Evolutionary conservation across 192 early-diverging fungal genomes (phyloP).

Genomic region (Dispira parvispora): DNA sequence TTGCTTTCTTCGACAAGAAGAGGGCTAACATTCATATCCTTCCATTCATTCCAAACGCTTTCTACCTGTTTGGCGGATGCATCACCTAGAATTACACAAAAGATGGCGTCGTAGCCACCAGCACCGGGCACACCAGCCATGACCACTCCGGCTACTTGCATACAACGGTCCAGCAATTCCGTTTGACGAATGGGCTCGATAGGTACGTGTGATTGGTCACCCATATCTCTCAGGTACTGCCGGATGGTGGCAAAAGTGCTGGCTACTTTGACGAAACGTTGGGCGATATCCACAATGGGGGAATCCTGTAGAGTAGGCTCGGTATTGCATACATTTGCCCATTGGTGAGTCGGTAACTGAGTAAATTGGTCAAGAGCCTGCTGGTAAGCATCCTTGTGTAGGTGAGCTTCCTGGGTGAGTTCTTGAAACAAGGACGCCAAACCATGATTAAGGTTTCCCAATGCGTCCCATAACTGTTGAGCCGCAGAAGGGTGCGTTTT

Average conservation of each 20-base stretch:
- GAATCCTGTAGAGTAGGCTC: not conserved
- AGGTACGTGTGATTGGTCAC: conserved; percentile 51
- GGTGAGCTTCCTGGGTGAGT: not conserved
- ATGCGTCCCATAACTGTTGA: conserved; percentile 22
- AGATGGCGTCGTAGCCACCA: conserved; percentile 98
- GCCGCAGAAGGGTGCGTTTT: conserved; percentile 43
- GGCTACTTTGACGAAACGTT: not conserved
- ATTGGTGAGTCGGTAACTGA: not conserved
- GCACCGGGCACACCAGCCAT: conserved; percentile 92
- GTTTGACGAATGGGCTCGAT: conserved; percentile 88
- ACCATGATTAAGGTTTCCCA: conserved; percentile 21
- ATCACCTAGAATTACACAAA: conserved; percentile 54
- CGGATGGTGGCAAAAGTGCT: conserved; percentile 37
- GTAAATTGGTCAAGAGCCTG: too few relatives aligned
- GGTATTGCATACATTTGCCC: not conserved
- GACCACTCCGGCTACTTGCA: conserved; percentile 60
- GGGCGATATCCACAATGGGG: not conserved
- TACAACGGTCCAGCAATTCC: conserved; percentile 64
- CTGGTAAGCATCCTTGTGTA: not conserved
- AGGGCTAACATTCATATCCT: conserved; percentile 64
- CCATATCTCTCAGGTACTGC: conserved; percentile 49
- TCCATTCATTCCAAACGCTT: conserved; percentile 47
- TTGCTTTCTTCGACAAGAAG: conserved; percentile 48
- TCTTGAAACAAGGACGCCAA: not conserved
- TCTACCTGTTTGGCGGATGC: conserved; percentile 32